phyloP scores from a whole-genome alignment of 371 early-diverging fungal species.

The Nematocida sp. region DNA sequence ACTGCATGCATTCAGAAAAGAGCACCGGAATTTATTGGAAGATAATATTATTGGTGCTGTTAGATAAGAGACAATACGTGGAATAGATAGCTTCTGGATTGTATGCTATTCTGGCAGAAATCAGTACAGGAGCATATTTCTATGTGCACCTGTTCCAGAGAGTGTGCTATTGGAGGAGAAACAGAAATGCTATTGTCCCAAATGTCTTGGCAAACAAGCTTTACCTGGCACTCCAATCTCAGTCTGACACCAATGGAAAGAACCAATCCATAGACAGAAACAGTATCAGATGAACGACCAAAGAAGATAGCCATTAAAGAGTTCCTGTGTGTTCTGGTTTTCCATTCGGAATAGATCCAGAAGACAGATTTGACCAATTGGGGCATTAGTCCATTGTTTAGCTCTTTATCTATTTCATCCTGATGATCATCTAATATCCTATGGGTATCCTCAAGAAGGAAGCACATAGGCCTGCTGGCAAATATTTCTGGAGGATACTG shows the following conservation, averaged over 20 bases:
- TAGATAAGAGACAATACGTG: neutral
- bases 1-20: too few relatives aligned
- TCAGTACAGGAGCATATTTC: neutral
- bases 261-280: neutral
- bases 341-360: conserved; percentile 6
- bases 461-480: neutral
- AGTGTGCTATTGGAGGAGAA: neutral
- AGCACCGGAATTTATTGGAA: too few relatives aligned
- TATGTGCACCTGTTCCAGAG: conserved; percentile 15
- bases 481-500: conserved; percentile 20
- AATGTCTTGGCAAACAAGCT: conserved; percentile 23
- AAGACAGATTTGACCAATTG: neutral
- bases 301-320: conserved; percentile 24
- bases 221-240: neutral
- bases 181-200: conserved; percentile 36
- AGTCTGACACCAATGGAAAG: conserved; percentile 7
- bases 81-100: neutral
- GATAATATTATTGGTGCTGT: too few relatives aligned
- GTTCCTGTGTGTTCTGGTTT: neutral
- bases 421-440: neutral
- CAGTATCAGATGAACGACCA: conserved; percentile 15
- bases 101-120: neutral
- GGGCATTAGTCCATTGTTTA: neutral
- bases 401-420: neutral
- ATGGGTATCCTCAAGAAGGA: neutral